A percentile compares a stretch with the other conserved stretches of the same genome.
Evolutionary conservation across 768 basidiomycete species (phyloP).

Genomic region (Tubosaeta brunneosetosa): DNA sequence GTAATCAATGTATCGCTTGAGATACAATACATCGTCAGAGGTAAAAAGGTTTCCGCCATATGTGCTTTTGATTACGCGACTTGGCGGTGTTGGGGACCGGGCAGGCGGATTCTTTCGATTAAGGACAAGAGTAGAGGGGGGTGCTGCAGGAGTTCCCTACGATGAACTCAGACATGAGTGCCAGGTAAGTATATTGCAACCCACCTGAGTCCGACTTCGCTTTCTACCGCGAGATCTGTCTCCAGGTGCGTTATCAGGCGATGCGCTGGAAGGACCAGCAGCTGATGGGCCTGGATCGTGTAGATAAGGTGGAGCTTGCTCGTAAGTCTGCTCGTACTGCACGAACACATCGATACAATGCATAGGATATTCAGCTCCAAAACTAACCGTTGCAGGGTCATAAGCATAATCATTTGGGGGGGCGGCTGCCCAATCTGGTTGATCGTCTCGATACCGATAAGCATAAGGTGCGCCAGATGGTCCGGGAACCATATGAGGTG

Average conservation of each 20-base stretch:
- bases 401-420: slow-evolving; percentile 50
- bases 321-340: slow-evolving; percentile 56
- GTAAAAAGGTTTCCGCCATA: slow-evolving; percentile 89
- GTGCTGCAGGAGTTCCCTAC: slow-evolving; percentile 59
- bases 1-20: slow-evolving; percentile 87
- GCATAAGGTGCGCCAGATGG: slow-evolving; percentile 45
- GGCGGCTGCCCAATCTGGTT: slow-evolving; percentile 40
- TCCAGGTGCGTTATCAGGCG: slow-evolving; percentile 20
- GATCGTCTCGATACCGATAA: slow-evolving; percentile 63
- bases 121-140: slow-evolving; percentile 61
- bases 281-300: slow-evolving; percentile 46
- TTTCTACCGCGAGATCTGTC: slow-evolving; percentile 65
- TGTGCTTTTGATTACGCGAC: slow-evolving; percentile 80
- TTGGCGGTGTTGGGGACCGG: slow-evolving; percentile 80
- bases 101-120: slow-evolving; percentile 64
- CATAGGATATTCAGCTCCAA: background rate
- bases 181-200: background rate
- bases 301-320: slow-evolving; percentile 52
- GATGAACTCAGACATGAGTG: slow-evolving; percentile 2
- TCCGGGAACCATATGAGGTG: slow-evolving; percentile 44
- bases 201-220: slow-evolving; percentile 56
- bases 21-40: slow-evolving; percentile 73
- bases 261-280: slow-evolving; percentile 38
- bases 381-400: slow-evolving; percentile 45
- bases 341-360: slow-evolving; percentile 6